phyloP scores from a whole-genome alignment of 495 filamentous ascomycete genomes.

The Pyrenula aspistea region DNA sequence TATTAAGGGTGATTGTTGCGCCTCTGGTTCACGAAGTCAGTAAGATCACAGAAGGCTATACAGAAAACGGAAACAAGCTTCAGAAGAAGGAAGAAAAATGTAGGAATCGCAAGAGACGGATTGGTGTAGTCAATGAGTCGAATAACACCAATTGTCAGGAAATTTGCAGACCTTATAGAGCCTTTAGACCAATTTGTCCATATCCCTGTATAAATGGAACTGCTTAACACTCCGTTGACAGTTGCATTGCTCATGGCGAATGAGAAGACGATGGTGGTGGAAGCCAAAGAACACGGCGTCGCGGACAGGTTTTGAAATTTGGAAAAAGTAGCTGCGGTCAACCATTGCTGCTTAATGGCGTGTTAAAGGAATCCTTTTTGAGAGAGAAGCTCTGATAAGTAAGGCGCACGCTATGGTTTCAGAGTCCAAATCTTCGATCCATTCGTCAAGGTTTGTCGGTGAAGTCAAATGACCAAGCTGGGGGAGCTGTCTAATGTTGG shows the following conservation, averaged over 20 bases:
- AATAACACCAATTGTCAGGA: neutral
- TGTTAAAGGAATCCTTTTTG: neutral
- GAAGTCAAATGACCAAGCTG: neutral
- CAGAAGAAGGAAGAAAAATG: neutral
- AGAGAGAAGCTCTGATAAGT: neutral
- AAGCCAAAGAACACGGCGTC: neutral
- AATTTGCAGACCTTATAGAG: neutral
- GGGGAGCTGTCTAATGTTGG: neutral
- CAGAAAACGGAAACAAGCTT: neutral
- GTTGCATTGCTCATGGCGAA: neutral
- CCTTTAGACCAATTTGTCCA: constrained; percentile 14
- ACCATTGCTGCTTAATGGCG: neutral
- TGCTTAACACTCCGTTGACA: neutral
- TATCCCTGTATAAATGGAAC: constrained; percentile 4
- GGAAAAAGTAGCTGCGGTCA: neutral
- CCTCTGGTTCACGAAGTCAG: constrained; percentile 1
- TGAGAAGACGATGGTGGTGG: neutral
- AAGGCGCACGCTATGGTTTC: neutral
- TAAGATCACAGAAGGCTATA: neutral
- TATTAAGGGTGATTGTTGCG: constrained; percentile 8
- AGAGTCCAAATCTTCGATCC: neutral
- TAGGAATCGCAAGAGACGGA: neutral
- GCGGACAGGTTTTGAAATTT: neutral
- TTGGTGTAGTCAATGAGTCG: neutral
- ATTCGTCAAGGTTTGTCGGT: neutral